Conservation (phyloP, 257 asterid species). For the Mentha longifolia region DNA sequence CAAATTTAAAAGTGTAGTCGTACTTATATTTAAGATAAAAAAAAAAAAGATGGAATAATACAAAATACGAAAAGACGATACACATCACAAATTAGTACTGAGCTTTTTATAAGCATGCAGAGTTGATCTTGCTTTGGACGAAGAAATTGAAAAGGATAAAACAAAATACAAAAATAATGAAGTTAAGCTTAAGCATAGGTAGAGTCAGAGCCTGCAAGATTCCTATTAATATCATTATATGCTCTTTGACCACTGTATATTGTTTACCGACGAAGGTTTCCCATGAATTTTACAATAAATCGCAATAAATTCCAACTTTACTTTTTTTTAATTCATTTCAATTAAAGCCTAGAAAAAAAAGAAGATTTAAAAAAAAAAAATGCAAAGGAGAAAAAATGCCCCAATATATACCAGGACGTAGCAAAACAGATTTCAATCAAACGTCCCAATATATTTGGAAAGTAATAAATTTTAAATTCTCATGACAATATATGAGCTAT, state of each 20-base stretch:
- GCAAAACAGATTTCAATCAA: no score
- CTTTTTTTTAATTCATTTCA: no score
- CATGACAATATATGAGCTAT: no score
- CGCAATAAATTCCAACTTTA: background rate
- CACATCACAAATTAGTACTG: background rate
- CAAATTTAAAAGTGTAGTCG: no score
- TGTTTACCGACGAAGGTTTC: background rate
- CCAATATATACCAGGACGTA: no score
- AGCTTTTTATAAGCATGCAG: background rate
- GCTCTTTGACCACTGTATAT: background rate
- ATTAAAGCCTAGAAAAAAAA: no score
- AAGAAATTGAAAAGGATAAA: background rate
- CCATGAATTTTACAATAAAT: background rate
- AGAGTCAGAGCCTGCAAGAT: background rate
- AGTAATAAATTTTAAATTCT: no score
- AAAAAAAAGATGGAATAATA: background rate
- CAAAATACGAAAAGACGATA: background rate
- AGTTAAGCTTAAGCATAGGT: background rate
- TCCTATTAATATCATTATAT: no score
- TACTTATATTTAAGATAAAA: background rate
- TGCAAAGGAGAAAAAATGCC: no score
- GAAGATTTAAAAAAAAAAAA: no score
- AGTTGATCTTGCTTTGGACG: background rate
- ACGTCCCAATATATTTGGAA: no score
- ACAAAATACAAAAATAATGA: background rate